These are phyloP conservation scores for Flaveria trinervia DNA, from an alignment of 129 eudicot species.

Conservation along the genomic window DNA sequence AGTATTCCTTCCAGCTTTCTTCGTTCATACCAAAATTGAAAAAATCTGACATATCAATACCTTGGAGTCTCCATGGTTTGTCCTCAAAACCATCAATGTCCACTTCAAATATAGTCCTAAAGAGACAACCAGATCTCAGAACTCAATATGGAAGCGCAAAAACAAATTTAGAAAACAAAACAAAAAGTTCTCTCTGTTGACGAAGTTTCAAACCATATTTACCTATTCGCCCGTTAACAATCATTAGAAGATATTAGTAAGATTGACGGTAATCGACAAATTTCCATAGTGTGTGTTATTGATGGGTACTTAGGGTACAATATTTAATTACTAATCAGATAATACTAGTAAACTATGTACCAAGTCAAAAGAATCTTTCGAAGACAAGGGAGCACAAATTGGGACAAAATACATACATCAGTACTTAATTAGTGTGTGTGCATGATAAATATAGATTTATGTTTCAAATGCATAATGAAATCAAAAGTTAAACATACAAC, in stretches of 20 bases:
- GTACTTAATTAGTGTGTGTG: too few species aligned
- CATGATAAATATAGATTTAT: too few species aligned
- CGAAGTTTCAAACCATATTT: background rate
- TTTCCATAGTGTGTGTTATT: too few species aligned
- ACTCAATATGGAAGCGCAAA: conserved; percentile 8
- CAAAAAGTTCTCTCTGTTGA: background rate
- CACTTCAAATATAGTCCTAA: conserved; percentile 97
- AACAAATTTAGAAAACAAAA: too few species aligned
- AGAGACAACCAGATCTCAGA: conserved; percentile 19
- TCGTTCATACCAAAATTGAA: conserved; percentile 93
- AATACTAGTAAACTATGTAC: too few species aligned
- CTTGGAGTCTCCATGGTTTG: conserved; percentile 87
- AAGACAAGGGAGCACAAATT: too few species aligned
- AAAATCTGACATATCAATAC: conserved; percentile 76
- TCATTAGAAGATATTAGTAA: background rate
- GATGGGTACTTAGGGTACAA: too few species aligned
- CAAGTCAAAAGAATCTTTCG: too few species aligned
- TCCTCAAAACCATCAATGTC: conserved; percentile 95
- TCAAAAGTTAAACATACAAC: background rate
- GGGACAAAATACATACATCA: too few species aligned
- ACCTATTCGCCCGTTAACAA: background rate
- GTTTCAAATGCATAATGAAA: background rate
- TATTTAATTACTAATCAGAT: too few species aligned
- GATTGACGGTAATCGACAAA: too few species aligned
- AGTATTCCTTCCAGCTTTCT: conserved; percentile 93